Evolutionary conservation across 176 grass and related monocot genomes (phyloP).

Genomic region (Triticum monococcum): DNA sequence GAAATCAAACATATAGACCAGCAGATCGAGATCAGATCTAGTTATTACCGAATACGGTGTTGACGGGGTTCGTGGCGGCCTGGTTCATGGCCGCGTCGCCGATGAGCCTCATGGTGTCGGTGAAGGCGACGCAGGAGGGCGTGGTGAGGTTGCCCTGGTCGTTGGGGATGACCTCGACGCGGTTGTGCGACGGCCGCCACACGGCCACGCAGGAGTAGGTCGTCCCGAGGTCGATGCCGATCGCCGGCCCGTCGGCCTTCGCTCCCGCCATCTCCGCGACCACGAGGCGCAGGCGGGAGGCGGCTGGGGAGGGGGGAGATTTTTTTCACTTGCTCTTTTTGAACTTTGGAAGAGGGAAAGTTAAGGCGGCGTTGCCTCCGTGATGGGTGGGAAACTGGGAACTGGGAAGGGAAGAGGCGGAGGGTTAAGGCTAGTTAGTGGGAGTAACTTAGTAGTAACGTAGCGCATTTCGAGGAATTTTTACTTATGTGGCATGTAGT

Average conservation of each 20-base stretch:
- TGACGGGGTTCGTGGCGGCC: not conserved
- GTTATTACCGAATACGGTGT: constrained; percentile 12
- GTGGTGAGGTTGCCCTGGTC: constrained; percentile 17
- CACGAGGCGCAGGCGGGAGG: no score
- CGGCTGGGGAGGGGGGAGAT: no score
- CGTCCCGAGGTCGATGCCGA: constrained; percentile 91
- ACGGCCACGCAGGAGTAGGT: constrained; percentile 94
- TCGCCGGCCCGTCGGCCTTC: constrained; percentile 77
- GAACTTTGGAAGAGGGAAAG: constrained; percentile 1
- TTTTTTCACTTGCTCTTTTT: not conserved
- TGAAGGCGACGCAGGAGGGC: constrained; percentile 14
- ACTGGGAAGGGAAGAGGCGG: not conserved
- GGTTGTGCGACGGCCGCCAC: constrained; percentile 42
- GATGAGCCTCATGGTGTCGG: not conserved
- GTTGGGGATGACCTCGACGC: constrained; percentile 3
- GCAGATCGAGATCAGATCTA: constrained; percentile 7
- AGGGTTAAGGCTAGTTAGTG: not conserved
- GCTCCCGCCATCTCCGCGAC: not conserved
- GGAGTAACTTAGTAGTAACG: no score
- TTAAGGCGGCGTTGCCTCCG: not conserved
- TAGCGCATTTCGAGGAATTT: no score
- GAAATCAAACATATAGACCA: not conserved
- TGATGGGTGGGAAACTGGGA: not conserved
- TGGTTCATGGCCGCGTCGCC: constrained; percentile 20
- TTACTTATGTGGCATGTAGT: no score